These are phyloP conservation scores for Pichia sp. DNA, from an alignment of 1,139 yeast genomes.

Conservation along the genomic window DNA sequence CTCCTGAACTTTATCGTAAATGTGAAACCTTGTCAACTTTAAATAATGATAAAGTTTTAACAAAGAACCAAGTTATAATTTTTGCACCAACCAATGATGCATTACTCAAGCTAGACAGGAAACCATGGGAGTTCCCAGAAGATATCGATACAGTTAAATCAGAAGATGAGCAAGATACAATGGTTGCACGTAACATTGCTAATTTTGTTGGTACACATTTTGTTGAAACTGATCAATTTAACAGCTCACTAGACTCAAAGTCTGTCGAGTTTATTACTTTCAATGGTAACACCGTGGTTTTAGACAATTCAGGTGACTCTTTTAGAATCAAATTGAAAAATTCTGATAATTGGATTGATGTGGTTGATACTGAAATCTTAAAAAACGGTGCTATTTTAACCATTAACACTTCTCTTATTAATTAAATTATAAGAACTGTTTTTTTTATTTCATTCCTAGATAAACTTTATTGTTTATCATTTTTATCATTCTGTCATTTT, in stretches of 20 bases:
- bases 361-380: constrained; percentile 39
- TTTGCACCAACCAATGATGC: constrained; percentile 61
- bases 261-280: constrained; percentile 33
- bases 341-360: constrained; percentile 35
- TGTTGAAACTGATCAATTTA: constrained; percentile 29
- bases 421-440: not conserved
- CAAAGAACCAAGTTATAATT: constrained; percentile 33
- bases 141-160: constrained; percentile 25
- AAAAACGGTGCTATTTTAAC: constrained; percentile 56
- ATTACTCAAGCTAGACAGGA: constrained; percentile 32
- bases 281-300: constrained; percentile 38
- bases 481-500: constrained; percentile 1
- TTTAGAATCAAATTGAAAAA: constrained; percentile 35
- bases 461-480: not conserved
- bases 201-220: constrained; percentile 52
- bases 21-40: constrained; percentile 32
- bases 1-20: constrained; percentile 36
- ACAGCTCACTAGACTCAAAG: constrained; percentile 18
- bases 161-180: constrained; percentile 32
- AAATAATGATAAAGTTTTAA: constrained; percentile 18
- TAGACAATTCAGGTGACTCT: constrained; percentile 38
- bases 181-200: constrained; percentile 41
- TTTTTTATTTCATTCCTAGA: not conserved
- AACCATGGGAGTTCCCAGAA: constrained; percentile 69
- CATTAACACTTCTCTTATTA: constrained; percentile 39